Evolutionary conservation across 2,329 filamentous ascomycete genomes (phyloP).

Genomic region (Aspergillus versicolor): DNA sequence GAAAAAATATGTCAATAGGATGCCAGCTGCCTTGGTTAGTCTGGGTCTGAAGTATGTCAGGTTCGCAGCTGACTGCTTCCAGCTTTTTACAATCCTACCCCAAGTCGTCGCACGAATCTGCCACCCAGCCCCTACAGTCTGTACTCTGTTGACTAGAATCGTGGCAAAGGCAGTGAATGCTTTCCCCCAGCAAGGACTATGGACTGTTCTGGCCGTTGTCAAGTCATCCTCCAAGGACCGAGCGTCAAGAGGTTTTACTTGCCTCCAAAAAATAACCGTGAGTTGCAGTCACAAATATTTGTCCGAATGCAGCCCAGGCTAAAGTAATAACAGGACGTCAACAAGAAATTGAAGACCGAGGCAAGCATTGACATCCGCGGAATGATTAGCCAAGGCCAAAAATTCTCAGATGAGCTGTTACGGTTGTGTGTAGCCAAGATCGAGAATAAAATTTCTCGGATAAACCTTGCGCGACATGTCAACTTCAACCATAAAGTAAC

Average conservation of each 20-base stretch:
- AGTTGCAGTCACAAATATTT: constrained; percentile 7
- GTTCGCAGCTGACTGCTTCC: constrained; percentile 20
- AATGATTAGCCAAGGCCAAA: constrained; percentile 76
- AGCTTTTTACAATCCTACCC: constrained; percentile 67
- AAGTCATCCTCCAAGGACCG: constrained; percentile 76
- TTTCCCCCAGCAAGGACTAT: constrained; percentile 89
- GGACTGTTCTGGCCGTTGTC: constrained; percentile 84
- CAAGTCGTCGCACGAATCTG: constrained; percentile 96
- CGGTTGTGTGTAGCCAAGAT: constrained; percentile 77
- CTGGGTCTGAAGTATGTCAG: background rate
- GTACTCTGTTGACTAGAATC: constrained; percentile 72
- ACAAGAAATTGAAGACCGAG: constrained; percentile 49
- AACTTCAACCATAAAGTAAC: constrained; percentile 80
- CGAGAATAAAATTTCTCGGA: constrained; percentile 66
- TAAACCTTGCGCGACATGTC: constrained; percentile 75
- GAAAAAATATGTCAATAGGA: constrained; percentile 68
- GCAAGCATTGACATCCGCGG: constrained; percentile 61
- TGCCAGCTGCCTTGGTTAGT: constrained; percentile 47
- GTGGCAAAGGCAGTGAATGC: constrained; percentile 80
- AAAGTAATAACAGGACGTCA: constrained; percentile 43
- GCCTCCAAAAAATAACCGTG: constrained; percentile 43
- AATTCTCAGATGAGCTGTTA: constrained; percentile 77
- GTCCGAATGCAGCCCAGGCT: constrained; percentile 9
- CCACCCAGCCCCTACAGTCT: constrained; percentile 76
- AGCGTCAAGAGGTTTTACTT: constrained; percentile 51